These are phyloP conservation scores for Astrocystis sublimbata DNA, from an alignment of 495 filamentous ascomycete species.

Conservation along the genomic window DNA sequence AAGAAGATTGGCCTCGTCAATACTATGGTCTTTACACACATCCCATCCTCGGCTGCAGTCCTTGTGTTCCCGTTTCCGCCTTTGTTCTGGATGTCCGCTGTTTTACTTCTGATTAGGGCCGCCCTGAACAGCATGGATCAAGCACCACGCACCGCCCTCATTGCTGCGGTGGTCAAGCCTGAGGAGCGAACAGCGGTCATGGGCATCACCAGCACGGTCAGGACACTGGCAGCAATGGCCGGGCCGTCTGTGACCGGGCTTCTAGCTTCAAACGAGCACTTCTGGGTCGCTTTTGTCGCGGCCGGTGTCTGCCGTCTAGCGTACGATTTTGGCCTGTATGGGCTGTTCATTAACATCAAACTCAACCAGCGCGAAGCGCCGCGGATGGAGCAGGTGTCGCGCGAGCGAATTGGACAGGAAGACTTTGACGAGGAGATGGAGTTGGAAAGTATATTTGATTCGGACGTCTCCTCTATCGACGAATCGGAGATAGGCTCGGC, in stretches of 20 bases:
- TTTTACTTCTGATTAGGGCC: conserved; percentile 68
- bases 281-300: conserved; percentile 71
- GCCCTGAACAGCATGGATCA: conserved; percentile 78
- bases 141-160: conserved; percentile 76
- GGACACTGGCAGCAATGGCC: conserved; percentile 60
- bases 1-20: conserved; percentile 77
- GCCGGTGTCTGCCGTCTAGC: conserved; percentile 68
- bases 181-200: conserved; percentile 78
- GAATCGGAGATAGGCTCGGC: not conserved
- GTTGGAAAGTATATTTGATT: not conserved
- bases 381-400: not conserved
- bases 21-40: conserved; percentile 87
- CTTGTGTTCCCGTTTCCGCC: conserved; percentile 66
- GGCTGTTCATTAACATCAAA: conserved; percentile 61
- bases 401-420: not conserved
- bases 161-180: conserved; percentile 68
- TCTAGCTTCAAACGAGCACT: conserved; percentile 60
- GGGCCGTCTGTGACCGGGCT: conserved; percentile 71
- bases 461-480: not conserved
- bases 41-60: conserved; percentile 73
- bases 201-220: conserved; percentile 68
- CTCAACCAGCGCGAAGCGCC: conserved; percentile 40
- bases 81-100: conserved; percentile 55
- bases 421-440: conserved; percentile 8
- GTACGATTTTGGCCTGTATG: conserved; percentile 75